These are phyloP conservation scores for Huntiella decipiens DNA, from an alignment of 2,329 filamentous ascomycete species.

Conservation along the genomic window DNA sequence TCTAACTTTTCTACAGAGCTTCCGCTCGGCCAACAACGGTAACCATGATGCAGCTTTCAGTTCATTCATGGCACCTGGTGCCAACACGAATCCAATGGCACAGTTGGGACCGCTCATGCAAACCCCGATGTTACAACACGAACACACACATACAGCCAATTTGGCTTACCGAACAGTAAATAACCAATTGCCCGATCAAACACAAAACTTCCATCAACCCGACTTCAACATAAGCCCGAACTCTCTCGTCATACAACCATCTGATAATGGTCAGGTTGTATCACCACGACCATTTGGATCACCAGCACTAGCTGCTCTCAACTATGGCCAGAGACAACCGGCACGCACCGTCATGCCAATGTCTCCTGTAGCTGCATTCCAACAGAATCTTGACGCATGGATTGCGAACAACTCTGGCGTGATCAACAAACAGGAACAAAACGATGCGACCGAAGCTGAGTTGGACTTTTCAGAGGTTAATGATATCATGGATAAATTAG, in stretches of 20 bases:
- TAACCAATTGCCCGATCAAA: not conserved
- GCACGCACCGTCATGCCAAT: constrained; percentile 11
- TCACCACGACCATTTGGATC: constrained; percentile 5
- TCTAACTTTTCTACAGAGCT: too few relatives aligned
- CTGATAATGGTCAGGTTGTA: not conserved
- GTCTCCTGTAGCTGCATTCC: constrained; percentile 18
- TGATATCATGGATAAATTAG: constrained; percentile 25
- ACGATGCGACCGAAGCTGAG: not conserved
- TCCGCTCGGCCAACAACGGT: too few relatives aligned
- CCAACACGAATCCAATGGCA: too few relatives aligned
- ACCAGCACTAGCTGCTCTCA: constrained; percentile 2
- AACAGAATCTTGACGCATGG: constrained; percentile 24
- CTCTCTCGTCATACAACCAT: not conserved
- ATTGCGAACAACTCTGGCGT: constrained; percentile 18
- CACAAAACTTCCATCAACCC: not conserved
- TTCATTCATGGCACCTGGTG: too few relatives aligned
- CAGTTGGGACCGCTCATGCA: too few relatives aligned
- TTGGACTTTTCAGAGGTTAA: constrained; percentile 22
- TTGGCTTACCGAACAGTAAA: too few relatives aligned
- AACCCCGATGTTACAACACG: too few relatives aligned
- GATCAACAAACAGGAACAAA: not conserved
- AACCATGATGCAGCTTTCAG: too few relatives aligned
- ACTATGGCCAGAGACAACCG: constrained; percentile 12
- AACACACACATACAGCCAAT: too few relatives aligned
- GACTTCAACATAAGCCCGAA: not conserved